Percentiles rank a stretch among this genome's conserved stretches.
Evolutionary conservation across 2,329 filamentous ascomycete genomes (phyloP).

Genomic region (Penicillium sp.): DNA sequence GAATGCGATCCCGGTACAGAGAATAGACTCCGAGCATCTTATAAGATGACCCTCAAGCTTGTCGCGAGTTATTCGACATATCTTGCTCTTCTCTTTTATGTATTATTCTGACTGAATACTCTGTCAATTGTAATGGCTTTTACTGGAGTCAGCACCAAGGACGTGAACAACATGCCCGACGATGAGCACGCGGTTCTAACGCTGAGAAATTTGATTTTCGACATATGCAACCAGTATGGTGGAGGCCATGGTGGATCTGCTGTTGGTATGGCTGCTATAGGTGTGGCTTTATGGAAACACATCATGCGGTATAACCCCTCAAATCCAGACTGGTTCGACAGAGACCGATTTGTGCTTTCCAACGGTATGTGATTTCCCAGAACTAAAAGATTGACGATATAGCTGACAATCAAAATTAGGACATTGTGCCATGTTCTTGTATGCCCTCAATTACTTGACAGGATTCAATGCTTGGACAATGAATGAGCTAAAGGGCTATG

Average conservation of each 20-base stretch:
- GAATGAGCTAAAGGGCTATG: constrained; percentile 18
- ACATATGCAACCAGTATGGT: not conserved
- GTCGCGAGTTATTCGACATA: no score
- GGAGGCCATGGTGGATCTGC: not conserved
- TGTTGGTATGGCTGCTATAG: not conserved
- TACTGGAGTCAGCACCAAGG: no score
- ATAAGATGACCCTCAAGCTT: no score
- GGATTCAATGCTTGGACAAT: constrained; percentile 15
- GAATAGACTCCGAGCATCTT: no score
- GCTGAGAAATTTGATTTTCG: not conserved
- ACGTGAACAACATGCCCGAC: not conserved
- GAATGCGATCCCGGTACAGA: no score
- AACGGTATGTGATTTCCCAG: constrained; percentile 25
- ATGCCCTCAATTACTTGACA: constrained; percentile 15
- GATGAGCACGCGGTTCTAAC: not conserved
- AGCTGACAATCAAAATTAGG: no score
- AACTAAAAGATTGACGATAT: no score
- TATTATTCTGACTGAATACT: no score
- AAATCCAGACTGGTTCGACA: constrained; percentile 27
- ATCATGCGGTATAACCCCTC: not conserved
- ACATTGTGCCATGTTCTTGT: constrained; percentile 12
- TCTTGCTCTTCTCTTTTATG: no score
- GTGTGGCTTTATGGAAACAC: not conserved
- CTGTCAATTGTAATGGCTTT: no score
- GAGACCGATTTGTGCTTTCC: constrained; percentile 41